Conservation (phyloP, 805 yeast genomes). For the Sugiyamaella smithiae region DNA sequence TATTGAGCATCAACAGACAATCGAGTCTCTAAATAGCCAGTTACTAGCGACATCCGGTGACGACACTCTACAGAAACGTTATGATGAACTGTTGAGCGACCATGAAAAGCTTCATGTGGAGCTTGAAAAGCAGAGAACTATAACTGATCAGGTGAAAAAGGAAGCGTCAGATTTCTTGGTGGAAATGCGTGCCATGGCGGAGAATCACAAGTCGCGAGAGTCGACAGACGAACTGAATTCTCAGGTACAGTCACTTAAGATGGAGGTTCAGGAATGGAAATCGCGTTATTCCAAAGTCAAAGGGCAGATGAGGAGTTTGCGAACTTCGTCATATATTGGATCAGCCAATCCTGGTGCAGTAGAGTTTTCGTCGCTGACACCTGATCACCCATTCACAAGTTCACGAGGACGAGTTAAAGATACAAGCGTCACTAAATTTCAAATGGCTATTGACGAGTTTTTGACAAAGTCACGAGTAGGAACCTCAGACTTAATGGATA, state of each 20-base stretch:
- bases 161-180: slow-evolving; percentile 37
- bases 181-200: slow-evolving; percentile 39
- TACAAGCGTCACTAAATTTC: slow-evolving; percentile 30
- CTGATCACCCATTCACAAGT: slow-evolving; percentile 21
- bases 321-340: slow-evolving; percentile 26
- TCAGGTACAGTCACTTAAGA: slow-evolving; percentile 30
- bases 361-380: slow-evolving; percentile 11
- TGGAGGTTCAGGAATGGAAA: slow-evolving; percentile 38
- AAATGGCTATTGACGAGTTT: slow-evolving; percentile 35
- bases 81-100: slow-evolving; percentile 25
- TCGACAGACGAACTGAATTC: slow-evolving; percentile 23
- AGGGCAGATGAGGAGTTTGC: slow-evolving; percentile 29
- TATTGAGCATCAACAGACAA: not conserved
- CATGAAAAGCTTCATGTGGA: slow-evolving; percentile 25
- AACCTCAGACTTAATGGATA: slow-evolving; percentile 28
- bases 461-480: slow-evolving; percentile 31
- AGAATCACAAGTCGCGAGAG: slow-evolving; percentile 21
- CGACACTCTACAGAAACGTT: slow-evolving; percentile 16
- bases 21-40: not conserved
- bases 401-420: slow-evolving; percentile 31
- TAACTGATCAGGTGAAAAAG: slow-evolving; percentile 37
- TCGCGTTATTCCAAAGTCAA: slow-evolving; percentile 30
- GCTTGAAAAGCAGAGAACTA: slow-evolving; percentile 23
- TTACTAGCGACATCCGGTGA: slow-evolving; percentile 9
- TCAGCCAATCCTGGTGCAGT: slow-evolving; percentile 11